These are phyloP conservation scores for Chloropicon primus DNA, from an alignment of 139 green algal genomes.

Conservation along the genomic window DNA sequence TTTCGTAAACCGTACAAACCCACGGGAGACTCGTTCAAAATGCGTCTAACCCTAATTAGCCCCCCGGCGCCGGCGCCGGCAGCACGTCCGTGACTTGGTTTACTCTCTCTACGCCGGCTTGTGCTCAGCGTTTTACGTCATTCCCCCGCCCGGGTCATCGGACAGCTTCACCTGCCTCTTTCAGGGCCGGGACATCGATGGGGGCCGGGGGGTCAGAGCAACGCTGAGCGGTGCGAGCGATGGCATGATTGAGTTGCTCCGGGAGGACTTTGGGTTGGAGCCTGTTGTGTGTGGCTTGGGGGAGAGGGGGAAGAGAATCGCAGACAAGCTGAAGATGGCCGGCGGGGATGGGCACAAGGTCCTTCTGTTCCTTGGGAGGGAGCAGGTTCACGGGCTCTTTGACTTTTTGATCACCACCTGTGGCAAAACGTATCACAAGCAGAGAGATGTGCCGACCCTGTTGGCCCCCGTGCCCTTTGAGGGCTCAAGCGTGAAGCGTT, in stretches of 20 bases:
- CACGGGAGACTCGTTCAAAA: too few species aligned
- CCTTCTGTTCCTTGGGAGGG: background rate
- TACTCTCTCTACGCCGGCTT: background rate
- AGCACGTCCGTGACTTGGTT: background rate
- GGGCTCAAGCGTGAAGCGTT: background rate
- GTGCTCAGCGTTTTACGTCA: background rate
- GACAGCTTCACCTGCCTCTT: background rate
- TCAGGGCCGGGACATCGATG: background rate
- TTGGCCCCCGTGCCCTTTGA: background rate
- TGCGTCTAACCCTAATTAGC: too few species aligned
- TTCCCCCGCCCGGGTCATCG: background rate
- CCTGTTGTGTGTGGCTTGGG: too few species aligned
- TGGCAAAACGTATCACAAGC: background rate
- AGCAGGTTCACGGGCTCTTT: background rate
- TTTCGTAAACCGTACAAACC: too few species aligned
- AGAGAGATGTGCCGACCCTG: background rate
- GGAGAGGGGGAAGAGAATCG: background rate
- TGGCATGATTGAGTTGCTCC: background rate
- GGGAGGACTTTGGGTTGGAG: background rate
- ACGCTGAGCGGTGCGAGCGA: background rate
- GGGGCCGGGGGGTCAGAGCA: background rate
- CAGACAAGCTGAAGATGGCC: background rate
- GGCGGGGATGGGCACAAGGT: background rate
- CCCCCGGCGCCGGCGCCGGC: too few species aligned
- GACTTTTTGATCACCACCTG: background rate